These are phyloP conservation scores for Coffea humblotiana DNA, from an alignment of 305 asterid genomes.

Conservation along the genomic window DNA sequence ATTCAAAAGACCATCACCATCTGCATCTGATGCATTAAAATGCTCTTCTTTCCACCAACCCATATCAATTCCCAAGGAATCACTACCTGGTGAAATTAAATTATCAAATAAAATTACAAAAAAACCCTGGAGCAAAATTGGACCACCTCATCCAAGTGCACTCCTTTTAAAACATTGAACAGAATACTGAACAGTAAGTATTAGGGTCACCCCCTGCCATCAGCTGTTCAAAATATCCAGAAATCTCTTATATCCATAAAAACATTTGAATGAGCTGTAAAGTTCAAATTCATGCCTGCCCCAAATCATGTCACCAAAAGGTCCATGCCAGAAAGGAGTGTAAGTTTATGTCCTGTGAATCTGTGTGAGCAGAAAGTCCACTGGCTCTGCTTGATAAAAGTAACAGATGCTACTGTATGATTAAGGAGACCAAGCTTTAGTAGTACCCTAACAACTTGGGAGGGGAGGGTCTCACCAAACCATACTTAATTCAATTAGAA, in stretches of 20 bases:
- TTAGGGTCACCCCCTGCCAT: background rate
- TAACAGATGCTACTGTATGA: too few relatives aligned
- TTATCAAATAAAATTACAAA: background rate
- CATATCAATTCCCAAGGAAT: slow-evolving; percentile 72
- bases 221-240: background rate
- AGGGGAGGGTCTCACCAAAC: too few relatives aligned
- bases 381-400: too few relatives aligned
- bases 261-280: background rate
- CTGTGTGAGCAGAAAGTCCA: too few relatives aligned
- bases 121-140: background rate
- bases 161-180: background rate
- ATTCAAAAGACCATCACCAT: slow-evolving; percentile 81
- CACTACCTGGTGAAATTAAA: slow-evolving; percentile 43
- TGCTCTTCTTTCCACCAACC: slow-evolving; percentile 99
- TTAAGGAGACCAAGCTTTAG: too few relatives aligned
- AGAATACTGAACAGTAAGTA: background rate
- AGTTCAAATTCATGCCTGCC: too few relatives aligned
- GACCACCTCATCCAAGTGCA: too few relatives aligned
- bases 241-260: background rate
- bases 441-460: too few relatives aligned
- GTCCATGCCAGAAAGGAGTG: too few relatives aligned
- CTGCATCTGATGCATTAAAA: slow-evolving; percentile 85
- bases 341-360: too few relatives aligned
- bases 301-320: too few relatives aligned
- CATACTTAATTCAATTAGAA: too few relatives aligned